phyloP scores from a whole-genome alignment of 108 stramenopile genomes.

The Nitzschia palea region DNA sequence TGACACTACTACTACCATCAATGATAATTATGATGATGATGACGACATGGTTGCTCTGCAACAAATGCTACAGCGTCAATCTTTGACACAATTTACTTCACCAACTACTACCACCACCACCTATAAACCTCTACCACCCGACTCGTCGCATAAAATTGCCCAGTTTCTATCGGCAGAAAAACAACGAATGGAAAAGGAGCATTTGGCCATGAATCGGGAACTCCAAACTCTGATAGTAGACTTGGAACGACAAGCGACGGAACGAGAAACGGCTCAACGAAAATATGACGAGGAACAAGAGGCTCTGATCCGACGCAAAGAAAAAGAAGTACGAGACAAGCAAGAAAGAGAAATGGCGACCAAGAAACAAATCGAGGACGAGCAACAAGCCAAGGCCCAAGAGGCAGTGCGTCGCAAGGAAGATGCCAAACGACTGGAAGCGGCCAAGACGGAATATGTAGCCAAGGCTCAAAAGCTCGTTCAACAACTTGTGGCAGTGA shows the following conservation, averaged over 20 bases:
- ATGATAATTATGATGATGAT: slow-evolving; percentile 5
- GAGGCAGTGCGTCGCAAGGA: slow-evolving; percentile 9
- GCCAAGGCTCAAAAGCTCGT: slow-evolving; percentile 59
- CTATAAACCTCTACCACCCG: neutral
- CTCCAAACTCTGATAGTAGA: slow-evolving; percentile 11
- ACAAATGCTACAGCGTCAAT: neutral
- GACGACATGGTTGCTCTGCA: slow-evolving; percentile 5
- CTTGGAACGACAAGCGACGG: slow-evolving; percentile 19
- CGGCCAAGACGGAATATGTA: slow-evolving; percentile 48
- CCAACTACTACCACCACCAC: neutral
- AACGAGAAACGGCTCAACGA: slow-evolving; percentile 14
- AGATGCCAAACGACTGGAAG: slow-evolving; percentile 28
- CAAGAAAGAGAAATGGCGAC: slow-evolving; percentile 6
- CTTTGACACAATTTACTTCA: slow-evolving; percentile 1
- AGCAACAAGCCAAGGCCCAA: slow-evolving; percentile 8
- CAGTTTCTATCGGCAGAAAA: no score
- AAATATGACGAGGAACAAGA: slow-evolving; percentile 15
- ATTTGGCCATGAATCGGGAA: neutral
- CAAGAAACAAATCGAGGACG: slow-evolving; percentile 4
- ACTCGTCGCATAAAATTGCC: slow-evolving; percentile 14
- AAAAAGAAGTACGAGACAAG: slow-evolving; percentile 10
- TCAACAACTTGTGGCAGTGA: slow-evolving; percentile 43
- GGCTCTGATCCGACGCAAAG: slow-evolving; percentile 5
- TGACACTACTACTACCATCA: no score
- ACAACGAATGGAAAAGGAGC: slow-evolving; percentile 13